Evolutionary conservation across 2,329 filamentous ascomycete species (phyloP).

Genomic region (Neurospora sp.): DNA sequence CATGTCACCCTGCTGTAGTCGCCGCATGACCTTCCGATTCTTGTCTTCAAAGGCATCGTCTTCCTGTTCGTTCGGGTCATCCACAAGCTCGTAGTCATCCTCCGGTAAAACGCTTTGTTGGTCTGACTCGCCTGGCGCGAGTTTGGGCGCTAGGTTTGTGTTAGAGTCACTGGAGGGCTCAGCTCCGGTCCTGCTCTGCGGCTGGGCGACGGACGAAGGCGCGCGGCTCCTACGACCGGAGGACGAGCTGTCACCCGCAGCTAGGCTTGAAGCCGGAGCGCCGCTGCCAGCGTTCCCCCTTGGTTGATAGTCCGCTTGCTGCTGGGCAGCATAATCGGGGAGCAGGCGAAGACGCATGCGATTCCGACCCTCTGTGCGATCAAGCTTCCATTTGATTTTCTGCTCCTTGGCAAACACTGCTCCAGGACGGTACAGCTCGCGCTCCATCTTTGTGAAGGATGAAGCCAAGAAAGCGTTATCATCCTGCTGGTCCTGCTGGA

Average conservation of each 20-base stretch:
- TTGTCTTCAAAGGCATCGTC: conserved; percentile 86
- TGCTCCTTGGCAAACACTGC: conserved; percentile 64
- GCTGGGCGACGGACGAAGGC: conserved; percentile 5
- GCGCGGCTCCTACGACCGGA: background rate
- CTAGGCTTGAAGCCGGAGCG: conserved; percentile 6
- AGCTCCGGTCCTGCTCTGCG: conserved; percentile 13
- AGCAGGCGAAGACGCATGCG: conserved; percentile 85
- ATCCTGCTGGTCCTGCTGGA: conserved; percentile 88
- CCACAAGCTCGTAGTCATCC: conserved; percentile 92
- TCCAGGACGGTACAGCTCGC: conserved; percentile 68
- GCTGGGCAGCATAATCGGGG: conserved; percentile 56
- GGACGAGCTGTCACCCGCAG: conserved; percentile 8
- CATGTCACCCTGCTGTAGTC: conserved; percentile 78
- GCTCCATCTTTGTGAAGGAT: conserved; percentile 68
- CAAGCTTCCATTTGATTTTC: conserved; percentile 75
- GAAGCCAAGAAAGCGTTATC: conserved; percentile 69
- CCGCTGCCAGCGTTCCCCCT: conserved; percentile 40
- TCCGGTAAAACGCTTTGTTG: conserved; percentile 40
- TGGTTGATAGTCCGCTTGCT: conserved; percentile 69
- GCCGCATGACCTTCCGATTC: conserved; percentile 95
- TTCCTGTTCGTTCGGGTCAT: conserved; percentile 82
- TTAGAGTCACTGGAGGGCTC: conserved; percentile 4
- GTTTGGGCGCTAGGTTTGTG: background rate
- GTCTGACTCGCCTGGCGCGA: conserved; percentile 23
- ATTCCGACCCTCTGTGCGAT: conserved; percentile 90